Conservation (phyloP, 441 rosid genomes). For the Erysimum cheiri region DNA sequence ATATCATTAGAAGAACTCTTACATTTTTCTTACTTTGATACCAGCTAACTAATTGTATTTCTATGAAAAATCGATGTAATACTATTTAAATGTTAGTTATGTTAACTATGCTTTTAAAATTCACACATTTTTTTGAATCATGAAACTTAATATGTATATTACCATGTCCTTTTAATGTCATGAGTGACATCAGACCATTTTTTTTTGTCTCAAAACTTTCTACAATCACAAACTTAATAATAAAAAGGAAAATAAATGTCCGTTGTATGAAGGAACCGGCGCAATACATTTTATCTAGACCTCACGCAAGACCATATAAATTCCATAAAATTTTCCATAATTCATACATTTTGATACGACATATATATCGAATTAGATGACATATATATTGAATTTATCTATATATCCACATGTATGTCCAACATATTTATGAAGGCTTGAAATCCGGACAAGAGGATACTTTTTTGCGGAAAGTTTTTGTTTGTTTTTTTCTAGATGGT, state of each 20-base stretch:
- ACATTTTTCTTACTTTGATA: not conserved
- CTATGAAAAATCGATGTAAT: not conserved
- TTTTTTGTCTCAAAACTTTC: not conserved
- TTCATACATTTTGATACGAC: too few relatives aligned
- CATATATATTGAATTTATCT: not conserved
- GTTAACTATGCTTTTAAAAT: too few relatives aligned
- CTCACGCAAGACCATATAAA: slow-evolving; percentile 23
- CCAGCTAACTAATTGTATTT: not conserved
- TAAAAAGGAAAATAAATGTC: not conserved
- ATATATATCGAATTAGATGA: not conserved
- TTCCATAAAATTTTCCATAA: too few relatives aligned
- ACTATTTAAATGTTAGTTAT: not conserved
- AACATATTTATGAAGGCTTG: slow-evolving; percentile 28
- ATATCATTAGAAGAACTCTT: not conserved
- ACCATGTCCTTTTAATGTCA: slow-evolving; percentile 2
- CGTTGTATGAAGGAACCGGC: slow-evolving; percentile 15
- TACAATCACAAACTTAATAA: not conserved
- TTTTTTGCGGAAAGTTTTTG: slow-evolving; percentile 39
- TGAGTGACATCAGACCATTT: not conserved
- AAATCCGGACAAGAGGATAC: slow-evolving; percentile 41
- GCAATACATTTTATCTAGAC: slow-evolving; percentile 25
- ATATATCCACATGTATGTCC: not conserved
- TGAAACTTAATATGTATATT: not conserved
- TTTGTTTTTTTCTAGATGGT: slow-evolving; percentile 29
- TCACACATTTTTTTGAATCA: too few relatives aligned